phyloP scores from a whole-genome alignment of 2,329 filamentous ascomycete genomes.

The Tolypocladium pustulatum region DNA sequence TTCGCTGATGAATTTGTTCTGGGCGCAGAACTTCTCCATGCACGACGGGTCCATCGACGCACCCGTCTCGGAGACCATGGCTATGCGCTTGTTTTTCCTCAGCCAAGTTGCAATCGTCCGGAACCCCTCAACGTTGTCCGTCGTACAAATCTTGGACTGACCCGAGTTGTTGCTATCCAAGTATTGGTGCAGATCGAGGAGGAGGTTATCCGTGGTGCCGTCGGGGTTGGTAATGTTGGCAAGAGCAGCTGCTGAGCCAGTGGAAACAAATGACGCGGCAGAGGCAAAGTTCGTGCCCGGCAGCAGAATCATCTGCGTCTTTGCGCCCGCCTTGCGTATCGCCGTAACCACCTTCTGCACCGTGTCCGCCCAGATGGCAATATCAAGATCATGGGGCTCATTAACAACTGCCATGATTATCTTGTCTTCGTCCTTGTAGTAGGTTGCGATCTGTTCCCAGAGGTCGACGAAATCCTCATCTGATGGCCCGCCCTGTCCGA shows the following conservation, averaged over 20 bases:
- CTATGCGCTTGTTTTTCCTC: constrained; percentile 33
- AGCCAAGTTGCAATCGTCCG: constrained; percentile 34
- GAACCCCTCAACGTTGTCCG: constrained; percentile 41
- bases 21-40: constrained; percentile 31
- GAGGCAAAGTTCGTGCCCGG: constrained; percentile 50
- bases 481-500: constrained; percentile 54
- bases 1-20: constrained; percentile 33
- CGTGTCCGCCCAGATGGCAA: constrained; percentile 46
- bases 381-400: constrained; percentile 52
- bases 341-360: constrained; percentile 54
- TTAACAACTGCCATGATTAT: constrained; percentile 63
- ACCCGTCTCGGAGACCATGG: constrained; percentile 42
- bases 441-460: constrained; percentile 47
- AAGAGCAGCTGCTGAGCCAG: constrained; percentile 40
- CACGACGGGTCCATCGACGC: constrained; percentile 33
- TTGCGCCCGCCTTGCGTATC: constrained; percentile 55
- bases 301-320: constrained; percentile 48
- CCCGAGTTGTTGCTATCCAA: constrained; percentile 48
- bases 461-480: constrained; percentile 47
- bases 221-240: constrained; percentile 47
- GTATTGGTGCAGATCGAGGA: constrained; percentile 52
- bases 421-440: constrained; percentile 44
- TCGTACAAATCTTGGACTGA: constrained; percentile 38
- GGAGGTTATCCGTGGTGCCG: constrained; percentile 42
- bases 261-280: constrained; percentile 35